Conservation (phyloP, 176 grass and related monocot genomes). For the Carex cristatella region DNA sequence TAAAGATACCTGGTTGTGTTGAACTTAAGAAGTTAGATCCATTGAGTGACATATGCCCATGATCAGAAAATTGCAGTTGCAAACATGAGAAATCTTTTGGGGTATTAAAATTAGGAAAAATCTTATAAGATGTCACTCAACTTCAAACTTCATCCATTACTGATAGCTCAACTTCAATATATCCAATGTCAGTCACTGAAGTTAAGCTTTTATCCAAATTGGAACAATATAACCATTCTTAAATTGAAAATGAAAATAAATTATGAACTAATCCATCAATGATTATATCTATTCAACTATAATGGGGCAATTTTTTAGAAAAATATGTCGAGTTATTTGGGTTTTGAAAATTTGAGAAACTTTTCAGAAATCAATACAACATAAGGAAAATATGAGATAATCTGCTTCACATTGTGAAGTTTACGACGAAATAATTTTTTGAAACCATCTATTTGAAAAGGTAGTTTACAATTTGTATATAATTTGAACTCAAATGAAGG, state of each 20-base stretch:
- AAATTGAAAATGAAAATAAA: neutral
- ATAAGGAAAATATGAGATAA: neutral
- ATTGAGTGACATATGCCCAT: neutral
- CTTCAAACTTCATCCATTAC: neutral
- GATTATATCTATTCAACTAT: neutral
- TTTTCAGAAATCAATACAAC: neutral
- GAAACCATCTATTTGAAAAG: neutral
- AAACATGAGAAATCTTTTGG: neutral
- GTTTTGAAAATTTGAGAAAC: neutral
- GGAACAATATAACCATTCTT: neutral
- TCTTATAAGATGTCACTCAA: neutral
- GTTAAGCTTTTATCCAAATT: neutral
- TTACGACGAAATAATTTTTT: neutral
- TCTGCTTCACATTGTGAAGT: neutral
- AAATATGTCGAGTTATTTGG: neutral
- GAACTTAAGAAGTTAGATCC: neutral
- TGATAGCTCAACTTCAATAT: neutral
- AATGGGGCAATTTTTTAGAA: neutral
- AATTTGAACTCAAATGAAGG: neutral
- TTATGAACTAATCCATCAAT: neutral
- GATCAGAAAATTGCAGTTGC: neutral
- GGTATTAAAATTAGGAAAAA: neutral
- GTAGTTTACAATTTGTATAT: neutral
- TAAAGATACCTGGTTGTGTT: neutral
- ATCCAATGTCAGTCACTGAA: neutral